Evolutionary conservation across 2,329 filamentous ascomycete species (phyloP), one percentile per base, ranked within the genome.

Genomic region (Aspergillus piperis): DNA sequence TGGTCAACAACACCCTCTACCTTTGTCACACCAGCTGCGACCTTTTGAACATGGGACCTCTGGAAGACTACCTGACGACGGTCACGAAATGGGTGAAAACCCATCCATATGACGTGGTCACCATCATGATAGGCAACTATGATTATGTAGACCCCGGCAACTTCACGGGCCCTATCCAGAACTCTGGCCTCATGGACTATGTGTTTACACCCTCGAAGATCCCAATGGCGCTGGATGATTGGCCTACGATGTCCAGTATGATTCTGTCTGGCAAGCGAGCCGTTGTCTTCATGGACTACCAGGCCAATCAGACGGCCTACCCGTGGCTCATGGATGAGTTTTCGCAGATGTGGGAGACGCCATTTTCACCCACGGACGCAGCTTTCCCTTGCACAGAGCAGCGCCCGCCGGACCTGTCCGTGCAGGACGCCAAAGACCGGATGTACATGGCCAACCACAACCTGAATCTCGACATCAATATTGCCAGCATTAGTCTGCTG

Each of bases 361-460:
- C 91, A 0, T 97, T 96, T 73, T 90, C 92, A 56, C 92, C 86
- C 0, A 85, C 82, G 0, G 76, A 88, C 68, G 78, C 86, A 3
- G 73, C 75, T 0, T 96, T 96, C 73, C 92, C 92, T 0, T 97
- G 93, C 78, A 87, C 80, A 0, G 82, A 88, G 39, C 86, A 96
- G 71, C 88, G 93, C 0, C 92, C 93, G 0, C 91, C 91, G 0
- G 79, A 84, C 47, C 78, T 96, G 59, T 69, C 78, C 2, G 70
- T 73, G 0, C 76, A 82, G 2, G 81, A 85, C 7, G 83, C 85
- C 0, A 79, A 81, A 60, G 81, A 88, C 30, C 83, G 88, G 47
- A 82, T 96, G 76, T 96, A 93, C 73, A 83, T 96, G 71, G 85
- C 90, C 70, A 97, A 97, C 77, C 93, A 97, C 80, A 97, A 97